Percentiles rank a stretch among this genome's conserved stretches.
Evolutionary conservation across 2,329 filamentous ascomycete genomes (phyloP).

Genomic region (Ophiostoma himal-ulmi): DNA sequence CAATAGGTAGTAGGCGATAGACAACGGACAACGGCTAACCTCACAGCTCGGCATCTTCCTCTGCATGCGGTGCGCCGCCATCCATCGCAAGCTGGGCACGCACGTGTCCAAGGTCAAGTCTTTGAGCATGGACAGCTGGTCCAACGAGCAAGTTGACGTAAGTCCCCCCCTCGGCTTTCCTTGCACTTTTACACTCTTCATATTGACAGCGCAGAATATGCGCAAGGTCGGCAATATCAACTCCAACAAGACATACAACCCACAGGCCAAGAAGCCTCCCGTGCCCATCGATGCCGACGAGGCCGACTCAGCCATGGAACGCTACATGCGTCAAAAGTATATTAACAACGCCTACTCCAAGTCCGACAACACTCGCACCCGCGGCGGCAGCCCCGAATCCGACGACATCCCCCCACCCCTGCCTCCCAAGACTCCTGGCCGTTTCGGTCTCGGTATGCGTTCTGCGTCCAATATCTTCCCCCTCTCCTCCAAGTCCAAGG

Average conservation of each 20-base stretch:
- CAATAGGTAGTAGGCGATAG: neutral
- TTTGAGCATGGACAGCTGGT: conserved; percentile 97
- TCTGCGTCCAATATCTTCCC: conserved; percentile 63
- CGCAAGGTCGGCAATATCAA: conserved; percentile 79
- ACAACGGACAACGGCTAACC: neutral
- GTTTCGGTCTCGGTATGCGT: conserved; percentile 55
- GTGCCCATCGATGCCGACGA: conserved; percentile 89
- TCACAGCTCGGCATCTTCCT: conserved; percentile 83
- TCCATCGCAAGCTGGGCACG: conserved; percentile 94
- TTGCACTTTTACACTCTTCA: neutral
- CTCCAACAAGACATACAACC: conserved; percentile 87
- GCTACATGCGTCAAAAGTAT: conserved; percentile 93
- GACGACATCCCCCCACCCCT: conserved; percentile 57
- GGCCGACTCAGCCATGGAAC: conserved; percentile 88
- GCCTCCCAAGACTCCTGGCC: conserved; percentile 59
- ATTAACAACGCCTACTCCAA: conserved; percentile 45
- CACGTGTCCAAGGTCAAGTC: conserved; percentile 99
- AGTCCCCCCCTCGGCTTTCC: conserved; percentile 31
- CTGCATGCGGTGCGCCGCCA: conserved; percentile 92
- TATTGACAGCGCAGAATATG: conserved; percentile 63
- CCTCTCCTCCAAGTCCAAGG: conserved; percentile 56
- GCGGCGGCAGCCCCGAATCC: conserved; percentile 44
- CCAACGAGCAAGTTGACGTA: conserved; percentile 92
- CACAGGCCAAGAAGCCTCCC: conserved; percentile 72
- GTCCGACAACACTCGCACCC: conserved; percentile 31